phyloP scores from a whole-genome alignment of 352 stramenopile species.

The Phytopythium helicoides region DNA sequence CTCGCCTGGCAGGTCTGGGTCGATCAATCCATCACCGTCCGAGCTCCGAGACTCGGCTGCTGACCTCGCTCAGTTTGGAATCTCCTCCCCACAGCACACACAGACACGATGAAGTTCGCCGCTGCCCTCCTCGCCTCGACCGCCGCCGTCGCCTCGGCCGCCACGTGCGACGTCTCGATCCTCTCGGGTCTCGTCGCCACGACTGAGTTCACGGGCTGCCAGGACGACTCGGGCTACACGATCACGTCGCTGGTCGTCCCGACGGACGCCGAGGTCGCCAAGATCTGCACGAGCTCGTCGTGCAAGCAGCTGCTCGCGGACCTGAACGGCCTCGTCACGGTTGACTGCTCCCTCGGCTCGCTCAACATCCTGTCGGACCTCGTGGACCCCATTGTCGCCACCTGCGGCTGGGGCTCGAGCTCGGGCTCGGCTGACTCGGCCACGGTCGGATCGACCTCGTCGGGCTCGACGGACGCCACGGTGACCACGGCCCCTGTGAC shows the following conservation, averaged over 20 bases:
- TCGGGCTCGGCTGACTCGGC: constrained; percentile 3
- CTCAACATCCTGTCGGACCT: constrained; percentile 33
- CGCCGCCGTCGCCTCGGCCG: constrained; percentile 19
- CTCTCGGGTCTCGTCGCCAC: constrained; percentile 20
- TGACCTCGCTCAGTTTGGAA: constrained; percentile 19
- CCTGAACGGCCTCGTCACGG: constrained; percentile 19
- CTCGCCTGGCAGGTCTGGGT: background rate
- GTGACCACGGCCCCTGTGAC: constrained; percentile 6
- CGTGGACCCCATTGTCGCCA: constrained; percentile 16
- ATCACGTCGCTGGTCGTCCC: constrained; percentile 28
- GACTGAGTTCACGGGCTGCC: constrained; percentile 19
- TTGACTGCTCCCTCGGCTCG: constrained; percentile 27
- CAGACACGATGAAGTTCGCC: constrained; percentile 26
- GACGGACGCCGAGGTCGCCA: constrained; percentile 15
- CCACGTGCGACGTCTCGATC: constrained; percentile 23
- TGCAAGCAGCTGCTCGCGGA: constrained; percentile 26
- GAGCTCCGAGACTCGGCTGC: too few relatives aligned
- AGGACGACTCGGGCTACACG: constrained; percentile 25
- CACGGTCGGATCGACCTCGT: constrained; percentile 11
- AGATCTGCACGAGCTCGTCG: constrained; percentile 28
- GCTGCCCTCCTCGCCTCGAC: constrained; percentile 11
- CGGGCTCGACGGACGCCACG: constrained; percentile 5
- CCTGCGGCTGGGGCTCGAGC: constrained; percentile 17
- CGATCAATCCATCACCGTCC: too few relatives aligned
- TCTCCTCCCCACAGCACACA: constrained; percentile 20